Conservation (phyloP, 495 filamentous ascomycete species). For the Hypomontagnella monticulosa region DNA sequence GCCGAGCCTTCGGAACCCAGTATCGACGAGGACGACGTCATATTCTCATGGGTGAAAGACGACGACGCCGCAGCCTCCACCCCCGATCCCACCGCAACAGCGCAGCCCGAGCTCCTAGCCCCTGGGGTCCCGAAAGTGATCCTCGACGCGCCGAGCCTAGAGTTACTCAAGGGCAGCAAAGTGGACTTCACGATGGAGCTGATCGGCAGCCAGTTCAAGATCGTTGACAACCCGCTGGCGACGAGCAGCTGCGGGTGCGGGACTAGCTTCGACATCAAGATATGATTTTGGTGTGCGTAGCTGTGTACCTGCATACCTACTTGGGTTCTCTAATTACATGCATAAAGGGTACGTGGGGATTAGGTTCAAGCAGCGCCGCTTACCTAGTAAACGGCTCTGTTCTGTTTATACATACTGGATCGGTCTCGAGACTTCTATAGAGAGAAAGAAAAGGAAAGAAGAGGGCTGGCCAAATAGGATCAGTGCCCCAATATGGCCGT, state of each 20-base stretch:
- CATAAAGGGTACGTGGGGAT: too few relatives aligned
- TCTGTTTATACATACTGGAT: too few relatives aligned
- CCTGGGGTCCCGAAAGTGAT: slow-evolving; percentile 75
- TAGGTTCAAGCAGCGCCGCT: too few relatives aligned
- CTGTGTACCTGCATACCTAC: too few relatives aligned
- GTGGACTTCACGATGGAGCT: slow-evolving; percentile 96
- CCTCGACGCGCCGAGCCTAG: slow-evolving; percentile 86
- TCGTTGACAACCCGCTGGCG: slow-evolving; percentile 89
- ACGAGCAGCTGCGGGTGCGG: slow-evolving; percentile 97
- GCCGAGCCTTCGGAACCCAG: slow-evolving; percentile 29
- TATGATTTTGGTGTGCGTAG: too few relatives aligned
- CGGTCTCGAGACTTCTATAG: too few relatives aligned
- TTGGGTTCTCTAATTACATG: too few relatives aligned
- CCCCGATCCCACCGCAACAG: not conserved
- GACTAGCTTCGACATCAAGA: slow-evolving; percentile 94
- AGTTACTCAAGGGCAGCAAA: slow-evolving; percentile 89
- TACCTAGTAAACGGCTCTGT: too few relatives aligned
- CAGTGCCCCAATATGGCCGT: too few relatives aligned
- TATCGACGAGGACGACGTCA: slow-evolving; percentile 77
- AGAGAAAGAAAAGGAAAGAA: too few relatives aligned
- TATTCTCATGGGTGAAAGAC: slow-evolving; percentile 57
- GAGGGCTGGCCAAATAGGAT: too few relatives aligned
- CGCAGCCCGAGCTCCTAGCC: slow-evolving; percentile 1
- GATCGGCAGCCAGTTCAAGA: slow-evolving; percentile 98
- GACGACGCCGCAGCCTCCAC: not conserved